Evolutionary conservation across 1,284 basidiomycete genomes (phyloP), one percentile per base, ranked within the genome.

Genomic region (Mycosarcoma mackinlayi): DNA sequence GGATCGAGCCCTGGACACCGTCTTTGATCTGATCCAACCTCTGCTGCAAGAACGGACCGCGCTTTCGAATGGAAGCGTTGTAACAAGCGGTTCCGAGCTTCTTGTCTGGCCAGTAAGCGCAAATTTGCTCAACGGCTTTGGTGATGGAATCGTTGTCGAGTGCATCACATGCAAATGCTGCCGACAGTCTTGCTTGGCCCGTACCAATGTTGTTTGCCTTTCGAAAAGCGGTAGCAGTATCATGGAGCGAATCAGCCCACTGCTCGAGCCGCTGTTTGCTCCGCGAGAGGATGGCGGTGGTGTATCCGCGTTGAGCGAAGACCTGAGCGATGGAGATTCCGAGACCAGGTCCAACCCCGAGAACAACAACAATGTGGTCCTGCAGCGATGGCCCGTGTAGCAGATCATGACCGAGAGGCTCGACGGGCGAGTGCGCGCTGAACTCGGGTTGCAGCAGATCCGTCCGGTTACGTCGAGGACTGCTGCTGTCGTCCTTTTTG

Each of bases 301-400:
- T 65, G 46, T 78, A 78, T 2, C 77, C 77, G 21, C 66, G 63
- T 3, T 57, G 40, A 0, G 75, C 77, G 40, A 78, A 78, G 0
- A 56, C 44, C 21, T 56, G 58, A 2, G 77, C 77, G 24, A 78
- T 73, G 0, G 46, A 39, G 7, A 77, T 40, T 0, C 77, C 77
- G 10, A 78, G 46, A 4, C 77, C 77, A 6, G 75, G 77, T 2
- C 77, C 75, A 0, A 78, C 74, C 10, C 75, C 75, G 13, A 77
- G 61, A 6, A 75, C 40, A 9, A 75, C 45, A 3, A 77, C 71
- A 3, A 77, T 42, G 42, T 77, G 75, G n/a, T 71, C 41, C 3
- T 45, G 11, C 3, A 58, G 38, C 5, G 44, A 10, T 1, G 75
- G 75, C 1, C 75, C 75, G 30, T 77, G 73, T 6, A 75, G 42